phyloP scores from a whole-genome alignment of 257 asterid species.

The Solanum pimpinellifolium region DNA sequence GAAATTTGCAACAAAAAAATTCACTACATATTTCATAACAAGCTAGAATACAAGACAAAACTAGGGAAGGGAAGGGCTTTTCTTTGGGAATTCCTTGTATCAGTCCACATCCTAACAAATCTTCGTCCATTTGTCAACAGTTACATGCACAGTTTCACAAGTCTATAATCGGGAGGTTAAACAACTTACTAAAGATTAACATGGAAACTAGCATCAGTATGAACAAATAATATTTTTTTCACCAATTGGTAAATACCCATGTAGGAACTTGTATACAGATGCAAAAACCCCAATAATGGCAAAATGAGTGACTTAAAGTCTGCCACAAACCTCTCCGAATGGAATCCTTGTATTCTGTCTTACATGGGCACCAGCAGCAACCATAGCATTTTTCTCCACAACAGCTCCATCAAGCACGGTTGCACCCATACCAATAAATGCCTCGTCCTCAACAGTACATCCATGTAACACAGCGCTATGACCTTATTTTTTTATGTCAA shows the following conservation, averaged over 20 bases:
- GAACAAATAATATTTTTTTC: not conserved
- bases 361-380: conserved; percentile 99
- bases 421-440: conserved; percentile 94
- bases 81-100: not conserved
- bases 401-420: conserved; percentile 93
- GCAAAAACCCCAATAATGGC: not conserved
- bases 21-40: not conserved
- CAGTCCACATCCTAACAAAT: not conserved
- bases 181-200: not conserved
- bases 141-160: not conserved
- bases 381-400: conserved; percentile 90
- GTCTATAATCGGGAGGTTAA: not conserved
- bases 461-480: conserved; percentile 92
- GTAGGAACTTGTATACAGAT: not conserved
- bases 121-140: not conserved
- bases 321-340: conserved; percentile 63
- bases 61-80: not conserved
- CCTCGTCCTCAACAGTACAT: conserved; percentile 88
- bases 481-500: conserved; percentile 31
- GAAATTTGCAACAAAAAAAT: not conserved
- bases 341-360: conserved; percentile 87
- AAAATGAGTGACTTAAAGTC: not conserved
- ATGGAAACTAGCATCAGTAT: not conserved
- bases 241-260: not conserved
- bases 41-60: not conserved